phyloP scores from a whole-genome alignment of 2,329 filamentous ascomycete genomes.

The Coniochaeta ligniaria region DNA sequence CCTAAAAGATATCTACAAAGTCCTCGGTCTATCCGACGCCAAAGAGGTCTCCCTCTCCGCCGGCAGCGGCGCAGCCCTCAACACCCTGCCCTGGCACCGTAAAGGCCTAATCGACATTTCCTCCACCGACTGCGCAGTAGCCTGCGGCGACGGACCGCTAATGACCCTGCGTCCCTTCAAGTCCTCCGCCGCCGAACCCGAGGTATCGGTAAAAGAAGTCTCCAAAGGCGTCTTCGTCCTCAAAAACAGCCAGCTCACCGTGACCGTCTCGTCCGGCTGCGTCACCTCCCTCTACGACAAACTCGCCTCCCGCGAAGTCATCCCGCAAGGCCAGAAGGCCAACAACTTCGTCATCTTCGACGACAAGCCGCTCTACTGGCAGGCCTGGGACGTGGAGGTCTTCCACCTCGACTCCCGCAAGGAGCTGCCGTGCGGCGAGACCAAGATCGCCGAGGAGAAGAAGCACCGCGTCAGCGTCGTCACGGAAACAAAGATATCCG shows the following conservation, averaged over 20 bases:
- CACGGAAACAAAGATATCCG: constrained; percentile 81
- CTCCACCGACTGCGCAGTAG: constrained; percentile 42
- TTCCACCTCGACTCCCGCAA: constrained; percentile 84
- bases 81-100: constrained; percentile 82
- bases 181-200: constrained; percentile 25
- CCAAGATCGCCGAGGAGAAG: constrained; percentile 63
- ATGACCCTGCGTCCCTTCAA: constrained; percentile 45
- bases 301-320: constrained; percentile 64
- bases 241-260: constrained; percentile 67
- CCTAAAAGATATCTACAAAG: constrained; percentile 60
- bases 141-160: constrained; percentile 47
- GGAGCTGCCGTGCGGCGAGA: constrained; percentile 62
- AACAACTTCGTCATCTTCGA: constrained; percentile 94
- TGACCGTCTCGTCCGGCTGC: constrained; percentile 66
- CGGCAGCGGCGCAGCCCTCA: constrained; percentile 53
- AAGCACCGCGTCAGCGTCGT: constrained; percentile 73
- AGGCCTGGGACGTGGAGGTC: constrained; percentile 97
- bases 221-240: constrained; percentile 64
- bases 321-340: constrained; percentile 66
- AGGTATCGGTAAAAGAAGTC: constrained; percentile 44
- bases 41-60: constrained; percentile 32
- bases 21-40: constrained; percentile 53
- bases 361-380: constrained; percentile 95
- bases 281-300: constrained; percentile 83
- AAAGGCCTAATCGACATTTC: constrained; percentile 65